Evolutionary conservation across 2,329 filamentous ascomycete species (phyloP), one percentile per base, ranked within the genome.

Genomic region (Shiraia sp.): DNA sequence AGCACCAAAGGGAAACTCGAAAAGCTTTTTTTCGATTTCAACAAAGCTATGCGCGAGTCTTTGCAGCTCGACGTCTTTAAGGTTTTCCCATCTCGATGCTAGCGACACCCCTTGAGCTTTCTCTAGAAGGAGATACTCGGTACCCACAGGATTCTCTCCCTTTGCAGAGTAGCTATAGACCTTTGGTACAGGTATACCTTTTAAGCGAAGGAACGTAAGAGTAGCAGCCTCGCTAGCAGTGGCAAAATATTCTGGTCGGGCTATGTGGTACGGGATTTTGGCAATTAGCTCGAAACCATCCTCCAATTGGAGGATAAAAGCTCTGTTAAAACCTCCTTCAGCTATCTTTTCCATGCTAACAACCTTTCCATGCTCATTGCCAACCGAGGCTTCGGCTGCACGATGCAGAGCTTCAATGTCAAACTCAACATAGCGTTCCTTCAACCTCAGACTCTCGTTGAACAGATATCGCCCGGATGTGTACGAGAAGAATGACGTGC

Each of bases 61-160:
- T 37, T 15, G 17, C 8, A 49, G 45, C 28, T 54, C 42, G 13
- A 47, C 12, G 16, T 47, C 37, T 32, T 36, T 19, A 6, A 60
- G 41, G 34, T 32, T 8, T 16, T 53, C 57, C 65, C 65, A 67
- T 35, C 34, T 47, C n/a, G 53, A 49, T 24, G 55, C 55, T 13
- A 68, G 39, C 10, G 45, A 47, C 8, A 32, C 37, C 4, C 70
- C 69, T 6, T 51, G 17, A 10, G 66, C 36, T 26, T 59, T 63
- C 43, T 67, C 65, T 33, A 70, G 49, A 2, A 71, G 40, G 26
- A 72, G 56, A 34, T 69, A 71, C 53, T 70, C 68, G 4, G 57
- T 51, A 4, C 66, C 59, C 22, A 70, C 56, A 6, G 64, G 49
- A 47, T 71, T 72, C 22, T 62, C 42, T 6, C 15, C 36, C 13